Conservation (phyloP, 768 basidiomycete genomes). For the Suillus hirtellus region DNA sequence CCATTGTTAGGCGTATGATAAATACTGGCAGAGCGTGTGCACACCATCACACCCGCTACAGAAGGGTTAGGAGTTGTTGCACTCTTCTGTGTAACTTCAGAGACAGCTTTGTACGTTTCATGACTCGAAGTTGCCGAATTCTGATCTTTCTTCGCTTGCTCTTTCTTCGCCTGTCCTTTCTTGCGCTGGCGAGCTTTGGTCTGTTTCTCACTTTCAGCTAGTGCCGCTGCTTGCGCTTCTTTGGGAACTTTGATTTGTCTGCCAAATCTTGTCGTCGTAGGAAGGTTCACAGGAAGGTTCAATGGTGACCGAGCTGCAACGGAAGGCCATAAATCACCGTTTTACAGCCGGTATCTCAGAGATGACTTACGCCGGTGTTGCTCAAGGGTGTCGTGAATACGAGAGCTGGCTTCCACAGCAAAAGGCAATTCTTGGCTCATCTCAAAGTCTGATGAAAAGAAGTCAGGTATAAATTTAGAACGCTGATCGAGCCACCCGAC, state of each 20-base stretch:
- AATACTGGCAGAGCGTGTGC: slow-evolving; percentile 3
- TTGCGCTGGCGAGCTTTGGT: not conserved
- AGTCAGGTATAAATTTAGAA: not conserved
- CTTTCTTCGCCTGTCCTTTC: slow-evolving; percentile 14
- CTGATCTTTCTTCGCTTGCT: slow-evolving; percentile 11
- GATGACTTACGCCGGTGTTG: slow-evolving; percentile 19
- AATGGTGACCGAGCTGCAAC: slow-evolving; percentile 16
- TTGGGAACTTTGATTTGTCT: slow-evolving; percentile 24
- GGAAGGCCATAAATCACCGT: slow-evolving; percentile 10
- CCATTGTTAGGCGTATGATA: slow-evolving; percentile 13
- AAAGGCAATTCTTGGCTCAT: slow-evolving; percentile 35
- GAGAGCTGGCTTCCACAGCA: slow-evolving; percentile 26
- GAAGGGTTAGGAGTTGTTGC: slow-evolving; percentile 6
- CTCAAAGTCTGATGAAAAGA: slow-evolving; percentile 21
- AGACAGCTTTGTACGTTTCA: not conserved
- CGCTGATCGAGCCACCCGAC: slow-evolving; percentile 16
- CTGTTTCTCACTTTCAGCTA: slow-evolving; percentile 7
- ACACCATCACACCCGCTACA: not conserved
- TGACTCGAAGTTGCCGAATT: not conserved
- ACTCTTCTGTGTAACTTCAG: not conserved
- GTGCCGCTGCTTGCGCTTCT: slow-evolving; percentile 19
- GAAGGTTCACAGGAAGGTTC: slow-evolving; percentile 10
- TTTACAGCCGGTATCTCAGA: not conserved
- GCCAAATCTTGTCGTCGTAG: slow-evolving; percentile 24
- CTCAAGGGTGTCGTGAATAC: slow-evolving; percentile 20